These are phyloP conservation scores for Colletotrichum sp. DNA, from an alignment of 2,329 filamentous ascomycete species.

Conservation along the genomic window DNA sequence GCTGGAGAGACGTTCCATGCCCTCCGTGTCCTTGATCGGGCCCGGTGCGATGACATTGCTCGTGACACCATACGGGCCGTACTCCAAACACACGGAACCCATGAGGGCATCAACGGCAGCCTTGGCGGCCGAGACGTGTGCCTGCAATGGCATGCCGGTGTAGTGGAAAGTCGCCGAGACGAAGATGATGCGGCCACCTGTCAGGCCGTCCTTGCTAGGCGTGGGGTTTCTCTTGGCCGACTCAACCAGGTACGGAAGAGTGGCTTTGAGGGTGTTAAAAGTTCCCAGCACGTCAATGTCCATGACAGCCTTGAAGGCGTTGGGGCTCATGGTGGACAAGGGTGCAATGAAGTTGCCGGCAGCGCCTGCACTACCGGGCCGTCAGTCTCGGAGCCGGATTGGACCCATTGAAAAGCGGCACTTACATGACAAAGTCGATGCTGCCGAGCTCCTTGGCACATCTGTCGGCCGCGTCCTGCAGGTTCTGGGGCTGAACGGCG, in stretches of 20 bases:
- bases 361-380: conserved; percentile 75
- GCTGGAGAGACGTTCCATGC: conserved; percentile 67
- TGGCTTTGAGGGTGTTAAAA: conserved; percentile 94
- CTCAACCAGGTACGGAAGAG: conserved; percentile 78
- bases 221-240: conserved; percentile 72
- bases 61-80: conserved; percentile 84
- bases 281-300: conserved; percentile 95
- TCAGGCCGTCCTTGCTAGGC: conserved; percentile 63
- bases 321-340: conserved; percentile 79
- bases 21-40: conserved; percentile 85
- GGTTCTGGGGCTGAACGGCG: conserved; percentile 56
- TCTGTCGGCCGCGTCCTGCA: conserved; percentile 76
- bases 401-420: conserved; percentile 1
- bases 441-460: conserved; percentile 84
- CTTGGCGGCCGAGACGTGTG: conserved; percentile 92
- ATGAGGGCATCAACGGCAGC: conserved; percentile 88
- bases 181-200: conserved; percentile 86
- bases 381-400: neutral
- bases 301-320: conserved; percentile 94
- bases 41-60: conserved; percentile 91
- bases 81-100: conserved; percentile 82
- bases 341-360: conserved; percentile 95
- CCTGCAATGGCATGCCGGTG: conserved; percentile 82
- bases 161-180: conserved; percentile 93
- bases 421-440: conserved; percentile 92